phyloP scores from a whole-genome alignment of 768 basidiomycete genomes.

The Agaricus bisporus region DNA sequence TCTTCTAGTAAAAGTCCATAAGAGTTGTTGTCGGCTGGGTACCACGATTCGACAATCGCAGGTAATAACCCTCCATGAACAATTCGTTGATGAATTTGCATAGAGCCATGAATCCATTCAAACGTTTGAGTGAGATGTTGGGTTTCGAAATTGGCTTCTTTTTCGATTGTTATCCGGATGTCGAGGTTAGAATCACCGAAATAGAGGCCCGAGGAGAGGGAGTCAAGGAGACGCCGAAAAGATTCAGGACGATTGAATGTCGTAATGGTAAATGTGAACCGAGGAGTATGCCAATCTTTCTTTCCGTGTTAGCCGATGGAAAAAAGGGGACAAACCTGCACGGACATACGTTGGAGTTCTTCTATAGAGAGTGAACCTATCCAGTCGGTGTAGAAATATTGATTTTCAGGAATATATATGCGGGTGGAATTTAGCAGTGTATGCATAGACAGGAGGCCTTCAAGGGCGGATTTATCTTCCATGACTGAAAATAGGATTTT shows the following conservation, averaged over 20 bases:
- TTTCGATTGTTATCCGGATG: constrained; percentile 70
- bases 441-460: constrained; percentile 6
- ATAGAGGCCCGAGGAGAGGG: constrained; percentile 50
- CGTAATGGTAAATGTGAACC: constrained; percentile 65
- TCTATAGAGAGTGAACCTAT: constrained; percentile 29
- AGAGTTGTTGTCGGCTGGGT: constrained; percentile 62
- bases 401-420: constrained; percentile 14
- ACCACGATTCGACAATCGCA: constrained; percentile 89
- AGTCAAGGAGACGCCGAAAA: constrained; percentile 57
- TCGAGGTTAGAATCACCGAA: constrained; percentile 58
- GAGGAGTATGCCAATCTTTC: constrained; percentile 70
- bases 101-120: constrained; percentile 53
- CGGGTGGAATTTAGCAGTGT: constrained; percentile 10
- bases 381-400: constrained; percentile 23
- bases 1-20: constrained; percentile 83
- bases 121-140: constrained; percentile 42
- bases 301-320: constrained; percentile 11
- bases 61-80: constrained; percentile 76
- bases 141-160: constrained; percentile 62
- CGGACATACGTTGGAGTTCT: constrained; percentile 50
- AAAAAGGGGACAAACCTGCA: background rate
- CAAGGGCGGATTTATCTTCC: constrained; percentile 12
- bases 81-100: constrained; percentile 65
- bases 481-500: constrained; percentile 12
- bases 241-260: constrained; percentile 75